These are phyloP conservation scores for Jackrogersella minutella DNA, from an alignment of 495 filamentous ascomycete species.

Conservation along the genomic window DNA sequence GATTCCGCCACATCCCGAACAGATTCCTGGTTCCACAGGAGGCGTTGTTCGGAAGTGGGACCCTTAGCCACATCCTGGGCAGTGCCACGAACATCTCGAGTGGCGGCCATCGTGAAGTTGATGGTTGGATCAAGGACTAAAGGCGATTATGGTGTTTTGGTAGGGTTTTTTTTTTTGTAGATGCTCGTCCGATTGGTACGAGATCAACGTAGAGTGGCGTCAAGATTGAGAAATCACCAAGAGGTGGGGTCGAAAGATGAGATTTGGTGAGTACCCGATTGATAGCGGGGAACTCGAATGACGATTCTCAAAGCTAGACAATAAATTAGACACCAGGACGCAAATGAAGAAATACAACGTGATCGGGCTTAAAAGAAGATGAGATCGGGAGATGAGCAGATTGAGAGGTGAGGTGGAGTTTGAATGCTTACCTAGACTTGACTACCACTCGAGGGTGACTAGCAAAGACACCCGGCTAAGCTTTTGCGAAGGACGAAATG, in stretches of 20 bases:
- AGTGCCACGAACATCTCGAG: constrained; percentile 26
- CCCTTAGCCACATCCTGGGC: constrained; percentile 20
- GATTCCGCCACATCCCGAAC: constrained; percentile 95
- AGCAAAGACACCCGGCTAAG: background rate
- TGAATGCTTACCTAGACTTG: background rate
- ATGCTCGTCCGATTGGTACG: background rate
- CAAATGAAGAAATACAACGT: background rate
- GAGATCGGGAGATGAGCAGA: background rate
- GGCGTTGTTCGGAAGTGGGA: constrained; percentile 25
- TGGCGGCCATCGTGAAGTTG: constrained; percentile 27
- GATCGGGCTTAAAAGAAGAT: too few relatives aligned
- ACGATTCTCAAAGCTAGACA: background rate
- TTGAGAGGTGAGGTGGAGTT: background rate
- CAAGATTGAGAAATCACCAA: background rate
- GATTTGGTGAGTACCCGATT: too few relatives aligned
- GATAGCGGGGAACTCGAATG: too few relatives aligned
- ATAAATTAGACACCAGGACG: background rate
- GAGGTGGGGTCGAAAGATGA: too few relatives aligned
- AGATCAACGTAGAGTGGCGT: background rate
- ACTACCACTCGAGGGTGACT: background rate
- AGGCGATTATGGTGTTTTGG: too few relatives aligned
- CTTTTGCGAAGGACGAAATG: background rate
- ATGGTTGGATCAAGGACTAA: background rate
- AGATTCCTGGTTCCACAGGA: constrained; percentile 95
- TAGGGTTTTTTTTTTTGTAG: too few relatives aligned